Base-by-base conservation (phyloP, 2,329 filamentous ascomycete genomes). In the Colletotrichum viniferum region DNA sequence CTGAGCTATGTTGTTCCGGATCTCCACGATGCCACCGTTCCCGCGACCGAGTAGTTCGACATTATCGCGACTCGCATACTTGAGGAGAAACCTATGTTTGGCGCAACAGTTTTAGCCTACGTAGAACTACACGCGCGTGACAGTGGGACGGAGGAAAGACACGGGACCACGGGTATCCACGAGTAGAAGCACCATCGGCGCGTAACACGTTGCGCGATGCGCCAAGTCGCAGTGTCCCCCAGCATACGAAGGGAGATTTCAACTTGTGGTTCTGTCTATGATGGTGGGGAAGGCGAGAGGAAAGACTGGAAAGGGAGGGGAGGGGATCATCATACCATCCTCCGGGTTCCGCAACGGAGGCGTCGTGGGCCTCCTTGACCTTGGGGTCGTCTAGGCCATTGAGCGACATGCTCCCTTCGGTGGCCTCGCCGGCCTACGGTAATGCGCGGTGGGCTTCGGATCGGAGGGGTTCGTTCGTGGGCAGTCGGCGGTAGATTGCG, bases 21-120 rank as follows among this genome's bases (percentile, higher is more conserved):
- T 92, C 83, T 98, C 97, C 76, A 92, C 90, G 74, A 98, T 93
- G 77, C 97, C 96, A 78, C 95, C 94, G 78, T 89, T 94, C 65
- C 97, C 97, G 79, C 91, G 92, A 76, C 89, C 91, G 74, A 97
- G 88, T 72, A 99, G 86, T 78, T 95, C 93, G 76, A 99, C 90
- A 79, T 96, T 95, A 87, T 99, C 97, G 84, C 97, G 93, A 77
- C 94, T 94, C 77, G 92, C 90, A 86, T 99, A 99, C 83, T 96
- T 96, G 80, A 99, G 92, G 77, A 98, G 91, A 81, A 99, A 97
- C 97, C 97, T 98, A 82, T 79, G 74, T 70, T 52, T 34, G 61
- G 28, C 74, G 62, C 69, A 69, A 32, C 28, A 73, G 70, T 55
- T 48, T 76, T 63, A 77, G 72, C 66, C 63, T 60, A 64, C 7